These are phyloP conservation scores for Huntiella bhutanensis DNA, from an alignment of 2,329 filamentous ascomycete species.

Conservation along the genomic window DNA sequence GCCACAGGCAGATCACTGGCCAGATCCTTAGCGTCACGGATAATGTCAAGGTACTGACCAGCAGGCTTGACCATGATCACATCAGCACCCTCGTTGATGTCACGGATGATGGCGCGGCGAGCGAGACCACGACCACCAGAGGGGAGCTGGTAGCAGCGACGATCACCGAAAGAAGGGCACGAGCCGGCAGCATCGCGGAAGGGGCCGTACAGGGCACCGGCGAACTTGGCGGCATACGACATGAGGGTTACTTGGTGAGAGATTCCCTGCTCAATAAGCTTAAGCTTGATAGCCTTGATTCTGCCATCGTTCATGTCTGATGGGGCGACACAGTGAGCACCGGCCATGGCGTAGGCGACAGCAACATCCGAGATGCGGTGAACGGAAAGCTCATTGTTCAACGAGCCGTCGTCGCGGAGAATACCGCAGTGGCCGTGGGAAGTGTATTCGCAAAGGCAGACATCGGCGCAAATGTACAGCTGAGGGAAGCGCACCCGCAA, in stretches of 20 bases:
- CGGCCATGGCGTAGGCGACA: slow-evolving; percentile 87
- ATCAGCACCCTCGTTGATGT: slow-evolving; percentile 86
- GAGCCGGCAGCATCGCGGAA: slow-evolving; percentile 95
- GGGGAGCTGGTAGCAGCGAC: slow-evolving; percentile 91
- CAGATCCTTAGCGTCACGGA: slow-evolving; percentile 89
- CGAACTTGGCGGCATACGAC: slow-evolving; percentile 98
- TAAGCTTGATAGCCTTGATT: slow-evolving; percentile 93
- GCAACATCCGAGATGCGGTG: slow-evolving; percentile 95
- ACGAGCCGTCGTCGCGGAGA: slow-evolving; percentile 71
- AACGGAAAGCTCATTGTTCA: slow-evolving; percentile 86
- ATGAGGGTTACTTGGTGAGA: slow-evolving; percentile 83
- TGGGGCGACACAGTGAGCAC: slow-evolving; percentile 89
- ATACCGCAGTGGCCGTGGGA: slow-evolving; percentile 96
- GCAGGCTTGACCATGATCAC: slow-evolving; percentile 99
- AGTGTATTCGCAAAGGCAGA: slow-evolving; percentile 97
- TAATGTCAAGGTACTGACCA: slow-evolving; percentile 89
- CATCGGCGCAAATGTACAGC: slow-evolving; percentile 79
- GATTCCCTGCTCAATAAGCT: slow-evolving; percentile 86
- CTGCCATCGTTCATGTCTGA: slow-evolving; percentile 99
- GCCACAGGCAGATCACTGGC: slow-evolving; percentile 82
- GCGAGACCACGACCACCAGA: slow-evolving; percentile 83
- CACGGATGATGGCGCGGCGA: slow-evolving; percentile 70
- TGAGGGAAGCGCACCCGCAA: slow-evolving; percentile 72
- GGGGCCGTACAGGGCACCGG: slow-evolving; percentile 85
- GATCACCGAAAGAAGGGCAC: slow-evolving; percentile 76